Conservation (phyloP, 2,329 filamentous ascomycete species). For the Ceratocystis cacaofunesta region DNA sequence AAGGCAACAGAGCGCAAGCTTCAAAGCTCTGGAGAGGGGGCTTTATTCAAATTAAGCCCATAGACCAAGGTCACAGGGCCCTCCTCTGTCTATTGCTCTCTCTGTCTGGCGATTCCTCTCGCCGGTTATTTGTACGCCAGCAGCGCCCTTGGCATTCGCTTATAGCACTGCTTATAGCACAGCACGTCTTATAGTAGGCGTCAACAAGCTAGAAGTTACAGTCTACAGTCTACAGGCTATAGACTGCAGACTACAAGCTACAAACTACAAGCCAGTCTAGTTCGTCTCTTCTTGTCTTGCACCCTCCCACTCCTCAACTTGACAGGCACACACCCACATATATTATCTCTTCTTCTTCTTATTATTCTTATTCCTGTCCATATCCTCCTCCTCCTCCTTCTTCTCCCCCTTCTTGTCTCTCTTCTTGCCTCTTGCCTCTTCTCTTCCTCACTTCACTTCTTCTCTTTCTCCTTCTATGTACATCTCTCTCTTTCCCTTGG, state of each 20-base stretch:
- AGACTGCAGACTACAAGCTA: neutral
- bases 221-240: neutral
- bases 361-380: neutral
- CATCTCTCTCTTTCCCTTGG: no score
- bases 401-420: neutral
- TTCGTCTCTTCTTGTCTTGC: neutral
- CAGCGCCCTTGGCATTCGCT: no score
- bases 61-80: no score
- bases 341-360: neutral
- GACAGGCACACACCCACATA: neutral
- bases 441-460: neutral
- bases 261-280: neutral
- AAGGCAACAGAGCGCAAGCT: no score
- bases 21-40: no score
- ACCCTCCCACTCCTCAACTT: neutral
- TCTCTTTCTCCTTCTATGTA: no score
- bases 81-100: no score
- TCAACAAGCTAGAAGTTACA: neutral
- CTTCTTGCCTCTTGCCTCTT: neutral
- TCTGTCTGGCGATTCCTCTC: no score
- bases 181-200: neutral
- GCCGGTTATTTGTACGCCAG: no score
- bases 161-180: neutral
- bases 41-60: no score
- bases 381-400: neutral